A percentile compares a stretch with the other conserved stretches of the same genome.
These are phyloP conservation scores for Saccharomycopsis vini DNA, from an alignment of 805 yeast genomes.

Conservation along the genomic window DNA sequence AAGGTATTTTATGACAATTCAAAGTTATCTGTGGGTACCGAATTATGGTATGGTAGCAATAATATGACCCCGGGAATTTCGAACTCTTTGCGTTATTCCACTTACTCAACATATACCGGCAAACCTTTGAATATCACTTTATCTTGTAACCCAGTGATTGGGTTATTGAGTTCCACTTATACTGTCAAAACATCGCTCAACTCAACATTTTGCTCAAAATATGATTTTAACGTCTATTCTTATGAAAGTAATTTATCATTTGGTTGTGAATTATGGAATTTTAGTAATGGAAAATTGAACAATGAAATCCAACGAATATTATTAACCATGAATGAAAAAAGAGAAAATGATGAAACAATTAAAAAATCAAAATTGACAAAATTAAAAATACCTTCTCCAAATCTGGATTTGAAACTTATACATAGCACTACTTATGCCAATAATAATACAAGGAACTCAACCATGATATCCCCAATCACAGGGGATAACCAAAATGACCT, in stretches of 20 bases:
- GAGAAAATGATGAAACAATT: too few relatives aligned
- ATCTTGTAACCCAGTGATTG: conserved; percentile 81
- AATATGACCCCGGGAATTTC: conserved; percentile 87
- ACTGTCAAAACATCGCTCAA: conserved; percentile 70
- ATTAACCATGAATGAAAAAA: background rate
- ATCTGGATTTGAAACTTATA: background rate
- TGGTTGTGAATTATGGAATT: conserved; percentile 72
- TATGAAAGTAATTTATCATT: conserved; percentile 79
- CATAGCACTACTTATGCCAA: too few relatives aligned
- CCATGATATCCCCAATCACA: background rate
- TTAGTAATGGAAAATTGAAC: conserved; percentile 30
- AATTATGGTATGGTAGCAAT: conserved; percentile 77
- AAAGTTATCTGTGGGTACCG: conserved; percentile 69
- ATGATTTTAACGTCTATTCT: conserved; percentile 85
- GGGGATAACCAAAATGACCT: too few relatives aligned
- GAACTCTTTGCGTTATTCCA: conserved; percentile 74
- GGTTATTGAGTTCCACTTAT: conserved; percentile 81
- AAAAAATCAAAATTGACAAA: too few relatives aligned
- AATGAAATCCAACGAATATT: conserved; percentile 13
- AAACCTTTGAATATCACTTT: conserved; percentile 84
- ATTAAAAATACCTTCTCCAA: too few relatives aligned
- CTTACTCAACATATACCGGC: conserved; percentile 78
- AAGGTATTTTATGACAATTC: conserved; percentile 49
- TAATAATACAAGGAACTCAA: background rate
- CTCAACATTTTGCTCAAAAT: conserved; percentile 72